Conservation (phyloP, 2,329 filamentous ascomycete genomes). For the Alternaria panax region DNA sequence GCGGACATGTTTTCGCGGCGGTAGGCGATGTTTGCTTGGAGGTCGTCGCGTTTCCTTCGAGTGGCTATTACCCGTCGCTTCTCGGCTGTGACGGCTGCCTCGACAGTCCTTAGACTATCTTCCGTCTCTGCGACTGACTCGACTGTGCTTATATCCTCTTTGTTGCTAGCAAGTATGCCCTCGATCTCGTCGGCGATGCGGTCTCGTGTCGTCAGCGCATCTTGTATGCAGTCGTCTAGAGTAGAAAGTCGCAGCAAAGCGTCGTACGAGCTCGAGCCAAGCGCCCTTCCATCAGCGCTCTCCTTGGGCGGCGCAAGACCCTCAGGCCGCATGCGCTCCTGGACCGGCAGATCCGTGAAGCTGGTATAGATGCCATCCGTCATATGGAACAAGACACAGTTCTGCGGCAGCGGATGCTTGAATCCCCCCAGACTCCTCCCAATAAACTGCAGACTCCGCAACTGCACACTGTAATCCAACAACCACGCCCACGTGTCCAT, state of each 20-base stretch:
- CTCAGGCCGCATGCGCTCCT: constrained; percentile 42
- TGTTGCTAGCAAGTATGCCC: constrained; percentile 50
- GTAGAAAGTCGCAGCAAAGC: constrained; percentile 87
- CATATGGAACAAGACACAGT: constrained; percentile 85
- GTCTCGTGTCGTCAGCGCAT: constrained; percentile 80
- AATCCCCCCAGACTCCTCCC: constrained; percentile 68
- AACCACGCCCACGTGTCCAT: constrained; percentile 67
- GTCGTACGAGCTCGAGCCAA: constrained; percentile 82
- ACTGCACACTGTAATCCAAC: constrained; percentile 74
- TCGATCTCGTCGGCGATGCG: constrained; percentile 82
- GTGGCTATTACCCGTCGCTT: constrained; percentile 70
- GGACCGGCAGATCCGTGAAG: constrained; percentile 68
- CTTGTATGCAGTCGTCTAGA: constrained; percentile 88
- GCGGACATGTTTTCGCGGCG: constrained; percentile 72
- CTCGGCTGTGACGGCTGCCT: constrained; percentile 67
- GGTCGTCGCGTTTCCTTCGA: constrained; percentile 69
- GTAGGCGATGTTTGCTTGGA: constrained; percentile 70
- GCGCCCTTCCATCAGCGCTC: constrained; percentile 57
- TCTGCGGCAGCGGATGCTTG: constrained; percentile 76
- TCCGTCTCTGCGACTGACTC: constrained; percentile 53
- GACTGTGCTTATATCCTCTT: constrained; percentile 45
- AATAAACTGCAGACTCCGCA: constrained; percentile 79
- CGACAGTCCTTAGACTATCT: constrained; percentile 54
- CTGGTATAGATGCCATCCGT: constrained; percentile 85
- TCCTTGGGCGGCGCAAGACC: constrained; percentile 45